Percentiles rank a stretch among this genome's conserved stretches.
phyloP scores from a whole-genome alignment of 192 early-diverging fungal species.

The Gigaspora rosea region DNA sequence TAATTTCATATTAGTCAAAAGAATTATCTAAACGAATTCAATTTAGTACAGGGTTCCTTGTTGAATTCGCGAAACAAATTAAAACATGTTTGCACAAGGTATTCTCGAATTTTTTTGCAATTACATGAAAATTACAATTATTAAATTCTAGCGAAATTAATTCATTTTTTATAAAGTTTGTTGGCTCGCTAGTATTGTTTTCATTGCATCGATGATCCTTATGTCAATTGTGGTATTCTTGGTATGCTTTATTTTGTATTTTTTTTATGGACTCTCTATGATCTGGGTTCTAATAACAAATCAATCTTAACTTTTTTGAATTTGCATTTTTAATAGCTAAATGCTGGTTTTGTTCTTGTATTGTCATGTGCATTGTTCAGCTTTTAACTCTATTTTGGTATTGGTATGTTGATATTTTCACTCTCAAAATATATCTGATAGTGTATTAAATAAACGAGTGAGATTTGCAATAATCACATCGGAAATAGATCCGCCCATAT shows the following conservation, averaged over 20 bases:
- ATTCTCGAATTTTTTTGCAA: background rate
- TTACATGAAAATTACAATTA: slow-evolving; percentile 15
- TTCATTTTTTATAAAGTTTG: slow-evolving; percentile 63
- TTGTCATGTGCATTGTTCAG: slow-evolving; percentile 85
- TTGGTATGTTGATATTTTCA: slow-evolving; percentile 44
- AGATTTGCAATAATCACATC: too few species aligned
- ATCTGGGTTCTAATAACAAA: background rate
- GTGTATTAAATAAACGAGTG: too few species aligned
- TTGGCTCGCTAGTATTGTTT: slow-evolving; percentile 73
- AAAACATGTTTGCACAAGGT: slow-evolving; percentile 79
- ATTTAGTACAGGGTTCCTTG: slow-evolving; percentile 83
- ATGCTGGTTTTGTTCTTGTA: slow-evolving; percentile 67
- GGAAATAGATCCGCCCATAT: too few species aligned
- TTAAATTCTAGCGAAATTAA: slow-evolving; percentile 33
- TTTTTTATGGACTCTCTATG: background rate
- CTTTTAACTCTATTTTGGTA: slow-evolving; percentile 89
- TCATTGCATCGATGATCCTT: slow-evolving; percentile 62
- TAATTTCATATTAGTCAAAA: background rate
- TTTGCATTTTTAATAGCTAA: slow-evolving; percentile 37
- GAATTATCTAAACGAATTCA: background rate
- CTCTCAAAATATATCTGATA: background rate
- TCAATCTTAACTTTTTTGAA: slow-evolving; percentile 31
- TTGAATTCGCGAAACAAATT: slow-evolving; percentile 84
- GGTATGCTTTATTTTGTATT: too few species aligned
- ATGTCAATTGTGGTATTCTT: slow-evolving; percentile 78